Base-by-base conservation (phyloP, 2,329 filamentous ascomycete species). In the Aciculosporium take region DNA sequence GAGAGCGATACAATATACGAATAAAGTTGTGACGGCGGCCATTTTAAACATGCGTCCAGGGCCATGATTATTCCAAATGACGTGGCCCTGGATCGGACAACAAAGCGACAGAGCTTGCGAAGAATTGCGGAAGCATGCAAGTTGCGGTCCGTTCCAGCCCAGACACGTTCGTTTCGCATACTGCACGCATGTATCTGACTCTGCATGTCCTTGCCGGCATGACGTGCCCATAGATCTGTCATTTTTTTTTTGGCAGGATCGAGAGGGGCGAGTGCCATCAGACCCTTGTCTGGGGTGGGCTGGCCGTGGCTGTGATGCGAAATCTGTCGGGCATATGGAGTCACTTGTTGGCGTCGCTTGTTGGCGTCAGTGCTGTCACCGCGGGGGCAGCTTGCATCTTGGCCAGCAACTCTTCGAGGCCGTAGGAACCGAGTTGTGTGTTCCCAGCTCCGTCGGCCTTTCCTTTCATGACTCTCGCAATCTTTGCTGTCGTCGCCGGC, bases 301-400 rank as follows among this genome's bases (percentile, higher is more conserved):
- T n/a, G n/a, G n/a, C n/a, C n/a, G n/a, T n/a, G 38, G 38, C 31
- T 23, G 17, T 17, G 28, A 27, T 42, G 40, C 40, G 40, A 42
- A 42, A 42, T 42, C 33, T 42, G 17, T 41, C 39, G 39, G 39
- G 38, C 30, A 40, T 40, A 15, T n/a, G n/a, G n/a, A n/a, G n/a
- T n/a, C n/a, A n/a, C n/a, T n/a, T n/a, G n/a, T n/a, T n/a, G n/a
- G n/a, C n/a, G n/a, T n/a, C n/a, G n/a, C n/a, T n/a, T n/a, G n/a
- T n/a, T n/a, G n/a, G n/a, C n/a, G n/a, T n/a, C n/a, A n/a, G n/a
- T n/a, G n/a, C n/a, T n/a, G n/a, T n/a, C n/a, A n/a, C n/a, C n/a
- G n/a, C n/a, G n/a, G n/a, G n/a, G n/a, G n/a, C n/a, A n/a, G n/a
- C n/a, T n/a, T n/a, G n/a, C n/a, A n/a, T n/a, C n/a, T n/a, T n/a